Evolutionary conservation across 805 yeast species (phyloP).

Genomic region (Pichia paraexigua): DNA sequence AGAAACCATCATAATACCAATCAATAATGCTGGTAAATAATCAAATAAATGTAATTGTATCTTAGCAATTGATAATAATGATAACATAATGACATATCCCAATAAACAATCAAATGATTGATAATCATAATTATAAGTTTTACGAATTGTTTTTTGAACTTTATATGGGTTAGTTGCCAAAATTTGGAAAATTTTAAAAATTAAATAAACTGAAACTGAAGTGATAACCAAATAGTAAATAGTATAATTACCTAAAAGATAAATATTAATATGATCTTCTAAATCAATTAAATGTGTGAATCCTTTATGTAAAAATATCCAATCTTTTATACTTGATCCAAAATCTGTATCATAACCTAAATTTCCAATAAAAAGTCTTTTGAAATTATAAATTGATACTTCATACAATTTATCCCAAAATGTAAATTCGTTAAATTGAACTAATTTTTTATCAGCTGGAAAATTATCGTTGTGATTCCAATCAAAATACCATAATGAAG

Average conservation of each 20-base stretch:
- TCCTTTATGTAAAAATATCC: slow-evolving; percentile 60
- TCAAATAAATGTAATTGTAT: slow-evolving; percentile 36
- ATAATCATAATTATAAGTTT: slow-evolving; percentile 16
- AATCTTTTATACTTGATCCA: slow-evolving; percentile 25
- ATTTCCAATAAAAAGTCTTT: slow-evolving; percentile 22
- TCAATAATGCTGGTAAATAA: slow-evolving; percentile 44
- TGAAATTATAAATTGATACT: slow-evolving; percentile 50
- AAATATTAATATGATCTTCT: slow-evolving; percentile 33
- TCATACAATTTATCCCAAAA: slow-evolving; percentile 47
- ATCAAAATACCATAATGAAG: slow-evolving; percentile 73
- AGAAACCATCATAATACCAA: slow-evolving; percentile 37
- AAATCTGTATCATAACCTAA: neutral
- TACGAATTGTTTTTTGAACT: neutral
- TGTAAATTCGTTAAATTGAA: slow-evolving; percentile 27
- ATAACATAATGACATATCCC: slow-evolving; percentile 52
- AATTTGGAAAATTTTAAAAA: slow-evolving; percentile 11
- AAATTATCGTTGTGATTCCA: slow-evolving; percentile 48
- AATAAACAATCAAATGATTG: slow-evolving; percentile 32
- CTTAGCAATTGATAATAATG: slow-evolving; percentile 43
- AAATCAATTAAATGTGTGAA: slow-evolving; percentile 45
- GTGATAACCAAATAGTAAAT: slow-evolving; percentile 43
- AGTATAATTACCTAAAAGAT: slow-evolving; percentile 57
- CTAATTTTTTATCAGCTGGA: slow-evolving; percentile 25
- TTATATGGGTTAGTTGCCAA: slow-evolving; percentile 18
- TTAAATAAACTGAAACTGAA: slow-evolving; percentile 22